Evolutionary conservation across 768 basidiomycete species (phyloP), one percentile per base, ranked within the genome.

Genomic region (Tephrocybe sp.): DNA sequence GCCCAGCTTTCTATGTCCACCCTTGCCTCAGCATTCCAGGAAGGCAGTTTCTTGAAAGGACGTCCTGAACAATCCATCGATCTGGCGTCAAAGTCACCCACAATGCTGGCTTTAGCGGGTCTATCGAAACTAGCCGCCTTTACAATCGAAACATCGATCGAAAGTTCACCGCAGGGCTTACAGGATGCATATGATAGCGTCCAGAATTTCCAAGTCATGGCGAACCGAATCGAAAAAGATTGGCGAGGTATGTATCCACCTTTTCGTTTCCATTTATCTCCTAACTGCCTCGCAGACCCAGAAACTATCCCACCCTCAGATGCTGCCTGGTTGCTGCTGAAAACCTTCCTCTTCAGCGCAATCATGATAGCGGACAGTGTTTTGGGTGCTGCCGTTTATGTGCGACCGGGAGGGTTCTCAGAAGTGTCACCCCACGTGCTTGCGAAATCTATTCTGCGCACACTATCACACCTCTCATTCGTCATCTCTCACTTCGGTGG

Each of bases 401-500:
- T 79, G 20, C 72, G 77, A 8, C 76, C 82, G 15, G 52, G 61
- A 2, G 57, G 60, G 30, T 41, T 42, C 12, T 69, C 62, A 25
- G 58, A 50, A 11, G 51, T 54, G 21, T 52, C 55, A 26, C 33
- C 53, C 33, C 50, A 62, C 55, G 45, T 74, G 3, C 71, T 92
- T 9, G 83, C 88, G 1, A 67, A 79, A 4, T 65, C 73, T 12
- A 73, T 78, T 4, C 67, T 93, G 0, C 73, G 75, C 23, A 79
- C 78, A 0, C 74, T 93, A 10, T 82, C 79, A 10, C 78, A 83
- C 60, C 73, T 92, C 17, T 83, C 90, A 2, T 90, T 90, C 59
- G 78, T 93, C 42, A 81, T 93, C 7, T 81, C 85, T 8, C 83
- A 87, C 59, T 92, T 93, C 57, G 92, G 92, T 2, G 88, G 89